A percentile compares a stretch with the other conserved stretches of the same genome.
phyloP scores from a whole-genome alignment of 495 filamentous ascomycete species.

The Saxispiralis lemnorum region DNA sequence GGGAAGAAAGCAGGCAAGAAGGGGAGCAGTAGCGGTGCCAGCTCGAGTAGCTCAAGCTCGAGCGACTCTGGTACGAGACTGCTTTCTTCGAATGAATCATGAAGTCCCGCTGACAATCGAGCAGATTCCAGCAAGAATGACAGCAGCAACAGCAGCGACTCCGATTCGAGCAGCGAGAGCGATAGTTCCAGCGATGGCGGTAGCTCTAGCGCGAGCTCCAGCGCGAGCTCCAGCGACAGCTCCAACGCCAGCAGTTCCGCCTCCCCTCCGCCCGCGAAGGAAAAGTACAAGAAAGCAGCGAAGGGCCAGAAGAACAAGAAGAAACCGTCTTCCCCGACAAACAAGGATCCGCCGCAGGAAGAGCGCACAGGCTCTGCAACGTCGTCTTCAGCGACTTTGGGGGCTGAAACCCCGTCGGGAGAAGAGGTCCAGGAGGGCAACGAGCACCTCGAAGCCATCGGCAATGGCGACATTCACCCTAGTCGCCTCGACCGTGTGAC shows the following conservation, averaged over 20 bases:
- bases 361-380: slow-evolving; percentile 5
- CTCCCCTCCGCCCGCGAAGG: slow-evolving; percentile 5
- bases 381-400: slow-evolving; percentile 14
- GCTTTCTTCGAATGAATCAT: not conserved
- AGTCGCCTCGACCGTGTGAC: slow-evolving; percentile 11
- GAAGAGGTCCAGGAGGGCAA: not conserved
- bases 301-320: slow-evolving; percentile 1
- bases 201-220: not conserved
- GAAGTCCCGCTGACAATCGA: not conserved
- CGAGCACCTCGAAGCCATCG: slow-evolving; percentile 1
- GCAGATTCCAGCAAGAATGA: not conserved
- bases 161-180: not conserved
- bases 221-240: slow-evolving; percentile 1
- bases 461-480: slow-evolving; percentile 3
- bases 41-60: not conserved
- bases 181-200: slow-evolving; percentile 2
- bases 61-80: not conserved
- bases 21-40: slow-evolving; percentile 3
- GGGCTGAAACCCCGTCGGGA: not conserved
- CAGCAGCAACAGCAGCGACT: not conserved
- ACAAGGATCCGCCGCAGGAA: not conserved
- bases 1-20: slow-evolving; percentile 1
- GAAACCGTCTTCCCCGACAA: not conserved
- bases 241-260: slow-evolving; percentile 1
- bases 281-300: slow-evolving; percentile 7